Conservation (phyloP, 2,329 filamentous ascomycete species). For the Macrophomina phaseolina region DNA sequence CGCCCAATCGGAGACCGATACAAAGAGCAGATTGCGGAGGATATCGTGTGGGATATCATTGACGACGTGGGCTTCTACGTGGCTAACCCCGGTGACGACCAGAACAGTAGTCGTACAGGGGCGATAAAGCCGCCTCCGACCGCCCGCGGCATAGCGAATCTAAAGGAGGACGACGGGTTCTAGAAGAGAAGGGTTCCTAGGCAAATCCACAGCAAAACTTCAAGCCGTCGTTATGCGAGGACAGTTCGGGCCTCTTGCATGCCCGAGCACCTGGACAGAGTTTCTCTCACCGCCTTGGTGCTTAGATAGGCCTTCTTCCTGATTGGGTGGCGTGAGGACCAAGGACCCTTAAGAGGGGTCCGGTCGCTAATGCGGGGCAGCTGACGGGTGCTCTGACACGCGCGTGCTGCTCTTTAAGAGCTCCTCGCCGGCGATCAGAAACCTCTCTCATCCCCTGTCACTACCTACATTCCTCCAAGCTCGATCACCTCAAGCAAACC, state of each 20-base stretch:
- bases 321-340: slow-evolving; percentile 26
- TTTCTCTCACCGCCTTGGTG: slow-evolving; percentile 22
- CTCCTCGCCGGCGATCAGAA: neutral
- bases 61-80: slow-evolving; percentile 93
- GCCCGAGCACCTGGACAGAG: slow-evolving; percentile 5
- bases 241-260: slow-evolving; percentile 12
- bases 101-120: slow-evolving; percentile 14
- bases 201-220: slow-evolving; percentile 5
- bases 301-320: slow-evolving; percentile 25
- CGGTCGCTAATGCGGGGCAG: slow-evolving; percentile 24
- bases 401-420: slow-evolving; percentile 13
- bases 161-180: slow-evolving; percentile 27
- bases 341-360: slow-evolving; percentile 17
- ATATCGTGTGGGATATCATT: slow-evolving; percentile 88
- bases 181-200: slow-evolving; percentile 17
- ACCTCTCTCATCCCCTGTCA: neutral
- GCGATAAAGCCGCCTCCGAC: slow-evolving; percentile 43
- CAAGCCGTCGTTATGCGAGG: slow-evolving; percentile 13
- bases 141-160: slow-evolving; percentile 38
- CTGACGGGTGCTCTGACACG: slow-evolving; percentile 22
- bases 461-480: neutral
- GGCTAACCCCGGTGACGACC: slow-evolving; percentile 61
- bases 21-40: slow-evolving; percentile 91
- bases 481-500: neutral
- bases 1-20: slow-evolving; percentile 78